Percentiles rank a stretch among this genome's conserved stretches.
Conservation (phyloP, 257 asterid genomes). For the Osmanthus fragrans region DNA sequence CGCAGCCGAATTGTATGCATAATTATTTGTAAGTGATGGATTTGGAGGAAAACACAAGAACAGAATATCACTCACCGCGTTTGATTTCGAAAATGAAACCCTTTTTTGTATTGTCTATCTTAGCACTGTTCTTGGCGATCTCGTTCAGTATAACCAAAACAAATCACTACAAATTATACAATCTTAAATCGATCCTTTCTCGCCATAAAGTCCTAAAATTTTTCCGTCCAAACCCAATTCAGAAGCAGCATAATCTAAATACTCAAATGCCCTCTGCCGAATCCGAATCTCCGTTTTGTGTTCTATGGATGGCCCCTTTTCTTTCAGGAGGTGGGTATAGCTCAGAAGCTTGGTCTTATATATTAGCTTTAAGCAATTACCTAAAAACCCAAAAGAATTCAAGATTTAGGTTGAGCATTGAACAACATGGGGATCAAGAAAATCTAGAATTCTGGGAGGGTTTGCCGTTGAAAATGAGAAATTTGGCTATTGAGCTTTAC, state of each 20-base stretch:
- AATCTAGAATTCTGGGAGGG: constrained; percentile 75
- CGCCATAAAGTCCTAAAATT: constrained; percentile 28
- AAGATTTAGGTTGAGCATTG: constrained; percentile 53
- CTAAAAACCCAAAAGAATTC: constrained; percentile 38
- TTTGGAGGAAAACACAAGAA: constrained; percentile 37
- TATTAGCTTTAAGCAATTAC: constrained; percentile 52
- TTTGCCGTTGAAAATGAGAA: constrained; percentile 60
- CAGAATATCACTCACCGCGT: constrained; percentile 16
- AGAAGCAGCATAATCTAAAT: constrained; percentile 2
- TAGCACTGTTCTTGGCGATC: constrained; percentile 47
- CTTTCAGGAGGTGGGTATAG: constrained; percentile 94
- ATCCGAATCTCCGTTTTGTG: constrained; percentile 48
- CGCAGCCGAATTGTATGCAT: too few relatives aligned
- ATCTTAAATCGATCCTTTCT: constrained; percentile 34
- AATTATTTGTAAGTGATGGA: constrained; percentile 30
- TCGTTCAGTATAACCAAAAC: constrained; percentile 33
- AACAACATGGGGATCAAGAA: constrained; percentile 76
- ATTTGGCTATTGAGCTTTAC: constrained; percentile 53
- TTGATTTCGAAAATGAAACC: constrained; percentile 33
- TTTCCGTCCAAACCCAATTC: constrained; percentile 15
- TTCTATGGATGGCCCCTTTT: constrained; percentile 95
- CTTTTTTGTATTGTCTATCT: constrained; percentile 42
- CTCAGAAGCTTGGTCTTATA: constrained; percentile 95
- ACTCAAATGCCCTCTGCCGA: background rate
- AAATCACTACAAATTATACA: constrained; percentile 22